Conservation (phyloP, 208 protist species). For the Zelonia costaricensis region DNA sequence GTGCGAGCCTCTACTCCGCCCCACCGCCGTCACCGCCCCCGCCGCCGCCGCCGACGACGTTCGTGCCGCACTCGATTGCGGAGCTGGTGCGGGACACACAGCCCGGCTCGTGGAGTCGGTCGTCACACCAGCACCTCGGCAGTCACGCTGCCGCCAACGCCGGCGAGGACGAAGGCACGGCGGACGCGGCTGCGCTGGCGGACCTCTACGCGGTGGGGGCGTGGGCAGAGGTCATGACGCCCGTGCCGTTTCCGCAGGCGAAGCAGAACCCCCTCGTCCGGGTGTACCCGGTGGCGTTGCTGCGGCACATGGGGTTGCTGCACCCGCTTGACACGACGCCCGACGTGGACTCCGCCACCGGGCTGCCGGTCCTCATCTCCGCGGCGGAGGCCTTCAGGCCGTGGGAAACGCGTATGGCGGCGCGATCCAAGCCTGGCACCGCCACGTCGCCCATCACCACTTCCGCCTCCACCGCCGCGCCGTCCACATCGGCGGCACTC, state of each 20-base stretch:
- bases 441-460: neutral
- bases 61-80: conserved; percentile 19
- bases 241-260: conserved; percentile 14
- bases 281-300: conserved; percentile 38
- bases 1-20: neutral
- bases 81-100: conserved; percentile 13
- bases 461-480: neutral
- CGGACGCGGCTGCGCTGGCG: too few relatives aligned
- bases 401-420: conserved; percentile 1
- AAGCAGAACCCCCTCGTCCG: conserved; percentile 39
- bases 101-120: conserved; percentile 2
- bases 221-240: neutral
- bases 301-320: conserved; percentile 43
- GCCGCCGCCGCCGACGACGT: conserved; percentile 1
- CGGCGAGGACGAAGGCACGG: neutral
- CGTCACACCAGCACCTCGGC: neutral
- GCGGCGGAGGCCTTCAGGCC: conserved; percentile 37
- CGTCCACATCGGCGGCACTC: neutral
- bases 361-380: conserved; percentile 21
- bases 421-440: too few relatives aligned
- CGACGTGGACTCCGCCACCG: conserved; percentile 22
- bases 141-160: neutral
- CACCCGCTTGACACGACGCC: conserved; percentile 25
- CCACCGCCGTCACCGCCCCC: neutral
- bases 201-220: neutral